Conservation (phyloP, 176 grass and related monocot genomes). For the Hordeum marinum region DNA sequence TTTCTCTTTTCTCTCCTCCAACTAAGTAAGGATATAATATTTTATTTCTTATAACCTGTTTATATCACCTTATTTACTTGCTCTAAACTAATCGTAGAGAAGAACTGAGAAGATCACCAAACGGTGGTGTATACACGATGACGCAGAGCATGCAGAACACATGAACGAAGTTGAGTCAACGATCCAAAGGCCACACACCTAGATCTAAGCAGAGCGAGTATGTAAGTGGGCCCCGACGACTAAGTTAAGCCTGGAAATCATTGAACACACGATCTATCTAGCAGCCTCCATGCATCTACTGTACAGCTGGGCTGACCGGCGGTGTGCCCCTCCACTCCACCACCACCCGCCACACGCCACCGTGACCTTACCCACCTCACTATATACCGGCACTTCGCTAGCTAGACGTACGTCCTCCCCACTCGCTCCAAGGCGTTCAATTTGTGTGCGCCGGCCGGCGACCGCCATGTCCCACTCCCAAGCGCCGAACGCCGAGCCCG, state of each 20-base stretch:
- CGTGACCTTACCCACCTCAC: not conserved
- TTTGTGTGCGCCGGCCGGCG: not conserved
- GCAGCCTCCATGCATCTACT: too few relatives aligned
- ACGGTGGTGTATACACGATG: not conserved
- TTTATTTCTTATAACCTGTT: too few relatives aligned
- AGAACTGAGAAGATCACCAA: slow-evolving; percentile 5
- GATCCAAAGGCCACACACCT: not conserved
- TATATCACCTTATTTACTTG: too few relatives aligned
- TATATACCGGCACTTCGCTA: not conserved
- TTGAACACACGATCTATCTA: slow-evolving; percentile 22
- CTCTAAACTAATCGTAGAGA: slow-evolving; percentile 40
- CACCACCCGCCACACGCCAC: not conserved
- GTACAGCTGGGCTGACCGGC: not conserved
- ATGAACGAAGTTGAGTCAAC: not conserved
- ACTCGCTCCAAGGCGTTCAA: not conserved
- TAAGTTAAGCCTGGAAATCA: slow-evolving; percentile 1
- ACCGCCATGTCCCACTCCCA: slow-evolving; percentile 30
- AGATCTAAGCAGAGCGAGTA: not conserved
- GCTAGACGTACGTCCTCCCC: not conserved
- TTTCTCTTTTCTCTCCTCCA: too few relatives aligned
- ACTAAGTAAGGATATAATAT: too few relatives aligned
- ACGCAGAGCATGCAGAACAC: not conserved
- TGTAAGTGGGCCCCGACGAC: slow-evolving; percentile 9
- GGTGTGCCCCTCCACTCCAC: slow-evolving; percentile 33
- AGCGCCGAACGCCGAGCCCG: slow-evolving; percentile 10